Conservation (phyloP, 805 yeast genomes). For the Nakazawaea ernobii region DNA sequence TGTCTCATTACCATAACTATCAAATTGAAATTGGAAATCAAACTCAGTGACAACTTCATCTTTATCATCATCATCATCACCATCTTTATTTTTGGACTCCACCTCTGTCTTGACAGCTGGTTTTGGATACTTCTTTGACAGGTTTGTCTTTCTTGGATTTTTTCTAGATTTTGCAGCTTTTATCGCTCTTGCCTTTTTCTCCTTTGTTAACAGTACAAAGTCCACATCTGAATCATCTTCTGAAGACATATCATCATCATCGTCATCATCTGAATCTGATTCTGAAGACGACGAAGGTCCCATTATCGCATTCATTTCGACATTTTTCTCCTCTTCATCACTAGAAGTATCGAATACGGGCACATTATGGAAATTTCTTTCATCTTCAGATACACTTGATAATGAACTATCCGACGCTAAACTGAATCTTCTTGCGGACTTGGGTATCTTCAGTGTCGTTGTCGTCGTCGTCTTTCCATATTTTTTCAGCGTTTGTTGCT, state of each 20-base stretch:
- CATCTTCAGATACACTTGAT: constrained; percentile 15
- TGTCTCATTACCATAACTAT: constrained; percentile 33
- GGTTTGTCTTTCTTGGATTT: constrained; percentile 17
- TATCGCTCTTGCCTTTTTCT: constrained; percentile 52
- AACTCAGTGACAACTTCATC: constrained; percentile 36
- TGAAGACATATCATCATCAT: constrained; percentile 33
- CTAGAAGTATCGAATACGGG: constrained; percentile 25
- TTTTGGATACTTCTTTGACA: constrained; percentile 2
- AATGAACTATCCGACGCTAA: constrained; percentile 18
- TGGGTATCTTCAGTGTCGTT: constrained; percentile 6
- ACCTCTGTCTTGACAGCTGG: constrained; percentile 7
- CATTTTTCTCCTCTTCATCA: constrained; percentile 24
- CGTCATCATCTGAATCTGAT: constrained; percentile 31
- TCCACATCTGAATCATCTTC: constrained; percentile 68
- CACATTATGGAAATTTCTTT: constrained; percentile 18
- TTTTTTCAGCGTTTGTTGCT: constrained; percentile 24
- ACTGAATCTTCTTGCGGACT: constrained; percentile 20
- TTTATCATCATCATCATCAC: constrained; percentile 18
- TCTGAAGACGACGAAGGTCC: constrained; percentile 24
- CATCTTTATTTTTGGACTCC: neutral
- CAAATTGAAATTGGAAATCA: constrained; percentile 35
- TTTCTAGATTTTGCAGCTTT: constrained; percentile 33
- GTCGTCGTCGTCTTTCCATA: constrained; percentile 15
- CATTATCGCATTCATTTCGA: constrained; percentile 19
- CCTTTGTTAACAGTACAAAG: constrained; percentile 66